Base-by-base conservation (phyloP, 1,284 basidiomycete species). In the Chiua sp. region DNA sequence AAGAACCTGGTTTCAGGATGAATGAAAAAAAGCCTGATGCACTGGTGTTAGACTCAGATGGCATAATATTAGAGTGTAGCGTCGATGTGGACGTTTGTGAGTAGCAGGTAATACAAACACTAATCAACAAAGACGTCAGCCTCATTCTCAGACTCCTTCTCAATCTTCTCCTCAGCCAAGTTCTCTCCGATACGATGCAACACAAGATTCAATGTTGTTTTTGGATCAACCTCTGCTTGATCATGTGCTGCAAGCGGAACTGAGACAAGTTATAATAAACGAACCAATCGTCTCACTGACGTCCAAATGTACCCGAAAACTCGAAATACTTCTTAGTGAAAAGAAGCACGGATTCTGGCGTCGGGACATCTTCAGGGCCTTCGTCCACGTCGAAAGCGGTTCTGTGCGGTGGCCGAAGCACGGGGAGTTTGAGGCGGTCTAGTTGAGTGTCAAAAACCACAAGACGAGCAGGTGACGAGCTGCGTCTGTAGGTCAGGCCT, bases 1-100 rank as follows among this genome's bases (percentile, higher is more conserved):
- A 90, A 3, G 91, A 91, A 35, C 91, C 91, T 16, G 90, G 90
- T 50, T 77, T 82, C 16, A 93, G 79, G 61, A 93, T 80, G 58
- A 80, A 79, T 20, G 80, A 75, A 57, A 88, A 72, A 65, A 88
- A 80, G 12, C 44, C 60, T 8, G 60, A 12, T 39, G 12, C 37
- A 47, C 28, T 48, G 20, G 10, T 51, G 48, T 68, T 59, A 23
- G 59, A 51, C 56, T 64, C 65, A 42, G 70, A 53, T 12, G 72
- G 30, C 70, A 73, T 73, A 58, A 46, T 54, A 8, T n/a, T n/a
- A n/a, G n/a, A n/a, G n/a, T n/a, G n/a, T 32, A 10, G 30, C 30
- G 30, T 32, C 30, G 10, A 32, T 32, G 30, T 32, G 6, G 10
- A 32, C 6, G 10, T 32, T 32, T 32, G 30, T 32, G n/a, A n/a